Evolutionary conservation across 2,329 filamentous ascomycete species (phyloP), one percentile per base, ranked within the genome.

Genomic region (Colletotrichum simmondsii): DNA sequence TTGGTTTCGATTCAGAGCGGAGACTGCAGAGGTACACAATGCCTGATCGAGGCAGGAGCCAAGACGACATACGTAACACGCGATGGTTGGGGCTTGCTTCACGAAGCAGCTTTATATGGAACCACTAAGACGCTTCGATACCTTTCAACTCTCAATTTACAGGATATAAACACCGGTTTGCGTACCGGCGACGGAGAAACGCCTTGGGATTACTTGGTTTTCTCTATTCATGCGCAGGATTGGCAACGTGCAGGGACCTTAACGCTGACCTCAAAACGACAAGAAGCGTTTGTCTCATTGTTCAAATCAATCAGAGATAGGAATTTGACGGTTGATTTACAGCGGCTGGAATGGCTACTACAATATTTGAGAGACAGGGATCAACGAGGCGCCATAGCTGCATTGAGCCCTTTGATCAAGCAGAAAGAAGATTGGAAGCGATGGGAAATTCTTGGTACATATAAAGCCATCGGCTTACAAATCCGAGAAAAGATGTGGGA

Each of bases 21-120:
- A 3, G 16, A 32, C 0, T 19, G 7, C 0, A 46, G 30, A 5
- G 5, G 24, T 0, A 1, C 37, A 0, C 11, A 54, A 0, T 63
- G 26, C 16, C 35, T 72, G 1, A 46, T 71, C 0, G 66, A 70
- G 2, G 46, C 26, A 12, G 61, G 61, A 5, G 66, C 70, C 2
- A 16, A 5, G 1, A n/a, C 24, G 0, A 16, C 30, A 4, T 0
- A 2, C 0, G 1, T 22, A 1, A 0, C 3, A 1, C 0, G 1
- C 4, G 4, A 7, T 2, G 5, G 14, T 8, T n/a, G 16, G 19
- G 42, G 19, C 3, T 14, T 72, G 3, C 26, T 72, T 4, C 66
- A 70, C 3, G 0, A 2, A 4, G n/a, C 26, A 46, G 70, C 60
- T 0, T 0, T 1, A 0, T 0, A 0, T 6, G 24, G 35, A 3